Conservation (phyloP, 495 filamentous ascomycete species). For the Collariella sp. region DNA sequence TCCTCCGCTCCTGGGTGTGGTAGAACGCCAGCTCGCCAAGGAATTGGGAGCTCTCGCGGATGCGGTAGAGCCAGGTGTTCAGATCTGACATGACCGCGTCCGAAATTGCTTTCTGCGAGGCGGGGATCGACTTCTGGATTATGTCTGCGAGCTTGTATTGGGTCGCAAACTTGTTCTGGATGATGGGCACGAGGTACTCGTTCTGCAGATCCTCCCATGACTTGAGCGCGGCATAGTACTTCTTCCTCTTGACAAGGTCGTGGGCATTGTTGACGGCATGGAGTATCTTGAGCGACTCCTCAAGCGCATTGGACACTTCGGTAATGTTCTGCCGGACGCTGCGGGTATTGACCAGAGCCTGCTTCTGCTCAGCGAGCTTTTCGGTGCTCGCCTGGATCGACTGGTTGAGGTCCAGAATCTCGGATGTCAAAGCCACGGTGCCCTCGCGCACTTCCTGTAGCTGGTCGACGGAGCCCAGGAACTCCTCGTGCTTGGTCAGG, state of each 20-base stretch:
- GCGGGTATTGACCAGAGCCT: constrained; percentile 80
- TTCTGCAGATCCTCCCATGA: constrained; percentile 94
- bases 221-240: constrained; percentile 89
- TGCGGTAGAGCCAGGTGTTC: constrained; percentile 95
- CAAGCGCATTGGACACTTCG: constrained; percentile 80
- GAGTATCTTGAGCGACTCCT: constrained; percentile 84
- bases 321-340: constrained; percentile 93
- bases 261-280: constrained; percentile 91
- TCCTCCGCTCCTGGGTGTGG: constrained; percentile 80
- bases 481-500: constrained; percentile 92
- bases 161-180: constrained; percentile 67
- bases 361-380: constrained; percentile 89
- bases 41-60: constrained; percentile 90
- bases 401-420: constrained; percentile 86
- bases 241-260: constrained; percentile 81
- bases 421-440: constrained; percentile 75
- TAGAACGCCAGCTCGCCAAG: constrained; percentile 96
- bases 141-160: constrained; percentile 93
- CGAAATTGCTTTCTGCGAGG: constrained; percentile 84
- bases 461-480: constrained; percentile 85
- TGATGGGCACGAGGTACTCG: constrained; percentile 64
- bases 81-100: constrained; percentile 95
- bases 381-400: constrained; percentile 94
- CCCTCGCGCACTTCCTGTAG: constrained; percentile 84
- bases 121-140: constrained; percentile 89